Base-by-base conservation (phyloP, 2,329 filamentous ascomycete genomes). In the Rutstroemia sp. region DNA sequence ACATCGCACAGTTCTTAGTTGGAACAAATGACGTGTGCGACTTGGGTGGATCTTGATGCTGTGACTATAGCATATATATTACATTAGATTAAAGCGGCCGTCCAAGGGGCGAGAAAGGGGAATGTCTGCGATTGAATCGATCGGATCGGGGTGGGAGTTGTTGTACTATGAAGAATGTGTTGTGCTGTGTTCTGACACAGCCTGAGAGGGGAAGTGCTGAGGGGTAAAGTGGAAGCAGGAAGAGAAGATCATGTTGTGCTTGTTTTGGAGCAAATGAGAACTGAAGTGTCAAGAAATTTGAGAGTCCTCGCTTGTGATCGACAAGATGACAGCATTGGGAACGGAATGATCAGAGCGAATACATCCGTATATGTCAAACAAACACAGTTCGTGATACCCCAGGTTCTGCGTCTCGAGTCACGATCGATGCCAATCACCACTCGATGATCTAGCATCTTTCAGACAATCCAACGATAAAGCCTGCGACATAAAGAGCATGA, bases 81-180 rank as follows among this genome's bases (percentile, higher is more conserved):
- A 19, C n/a, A 10, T n/a, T 23, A 50, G 46, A 39, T 50, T 42
- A 50, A 37, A 42, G 52, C 25, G 46, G 8, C 37, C 8, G 12
- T 50, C 52, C 46, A 25, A 44, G 23, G 42, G 46, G 37, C 38
- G 46, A 55, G 46, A 50, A 55, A 30, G 9, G 37, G 16, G n/a
- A 25, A 42, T 50, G 23, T 55, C 30, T 55, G 46, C 42, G 21
- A 44, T 55, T 23, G 38, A 23, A 55, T 55, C 38, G 53, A 55
- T 50, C 53, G 53, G 53, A 55, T 55, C 53, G 46, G 46, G 38
- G 17, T 34, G 7, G 41, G 50, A 50, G 53, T 50, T 55, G 50
- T 37, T 37, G 53, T 55, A n/a, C 16, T 39, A 25, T 27, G 38
- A 37, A 50, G 46, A 34, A 47, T 54, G 46, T 44, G 34, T 10